Percentiles rank a stretch among this genome's conserved stretches.
Conservation (phyloP, 768 basidiomycete species). For the Gymnopilus junonius region DNA sequence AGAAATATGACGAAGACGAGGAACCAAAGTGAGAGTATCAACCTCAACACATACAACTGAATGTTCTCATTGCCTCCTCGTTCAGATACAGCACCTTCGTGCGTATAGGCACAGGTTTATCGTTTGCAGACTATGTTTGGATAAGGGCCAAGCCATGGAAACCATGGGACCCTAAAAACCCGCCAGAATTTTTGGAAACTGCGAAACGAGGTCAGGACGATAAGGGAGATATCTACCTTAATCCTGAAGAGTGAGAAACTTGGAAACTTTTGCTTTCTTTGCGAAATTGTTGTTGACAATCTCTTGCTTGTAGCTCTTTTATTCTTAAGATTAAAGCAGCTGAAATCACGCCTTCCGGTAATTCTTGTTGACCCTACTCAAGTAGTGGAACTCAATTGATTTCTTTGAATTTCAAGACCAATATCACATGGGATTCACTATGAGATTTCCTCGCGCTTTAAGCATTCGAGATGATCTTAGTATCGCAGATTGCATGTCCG, state of each 20-base stretch:
- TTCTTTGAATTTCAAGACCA: slow-evolving; percentile 53
- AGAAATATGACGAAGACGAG: slow-evolving; percentile 55
- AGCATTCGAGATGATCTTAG: slow-evolving; percentile 79
- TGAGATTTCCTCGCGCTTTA: slow-evolving; percentile 92
- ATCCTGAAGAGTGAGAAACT: slow-evolving; percentile 69
- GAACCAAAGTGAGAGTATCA: slow-evolving; percentile 58
- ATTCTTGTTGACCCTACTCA: neutral
- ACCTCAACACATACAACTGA: neutral
- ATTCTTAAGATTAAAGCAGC: slow-evolving; percentile 93
- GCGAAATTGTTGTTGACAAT: neutral
- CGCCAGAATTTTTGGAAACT: slow-evolving; percentile 71
- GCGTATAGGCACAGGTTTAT: slow-evolving; percentile 89
- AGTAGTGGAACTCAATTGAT: neutral
- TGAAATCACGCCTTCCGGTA: slow-evolving; percentile 81
- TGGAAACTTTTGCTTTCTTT: neutral
- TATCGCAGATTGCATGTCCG: slow-evolving; percentile 73
- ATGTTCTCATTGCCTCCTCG: slow-evolving; percentile 37
- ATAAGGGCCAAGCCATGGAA: slow-evolving; percentile 86
- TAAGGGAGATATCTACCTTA: slow-evolving; percentile 89
- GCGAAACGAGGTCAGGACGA: slow-evolving; percentile 70
- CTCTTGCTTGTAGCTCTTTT: slow-evolving; percentile 71
- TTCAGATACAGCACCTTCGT: slow-evolving; percentile 84
- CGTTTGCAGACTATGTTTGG: slow-evolving; percentile 86
- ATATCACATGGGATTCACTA: slow-evolving; percentile 85
- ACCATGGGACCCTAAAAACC: slow-evolving; percentile 70